phyloP scores from a whole-genome alignment of 2,329 filamentous ascomycete genomes.

The Aspergillus fijiensis region DNA sequence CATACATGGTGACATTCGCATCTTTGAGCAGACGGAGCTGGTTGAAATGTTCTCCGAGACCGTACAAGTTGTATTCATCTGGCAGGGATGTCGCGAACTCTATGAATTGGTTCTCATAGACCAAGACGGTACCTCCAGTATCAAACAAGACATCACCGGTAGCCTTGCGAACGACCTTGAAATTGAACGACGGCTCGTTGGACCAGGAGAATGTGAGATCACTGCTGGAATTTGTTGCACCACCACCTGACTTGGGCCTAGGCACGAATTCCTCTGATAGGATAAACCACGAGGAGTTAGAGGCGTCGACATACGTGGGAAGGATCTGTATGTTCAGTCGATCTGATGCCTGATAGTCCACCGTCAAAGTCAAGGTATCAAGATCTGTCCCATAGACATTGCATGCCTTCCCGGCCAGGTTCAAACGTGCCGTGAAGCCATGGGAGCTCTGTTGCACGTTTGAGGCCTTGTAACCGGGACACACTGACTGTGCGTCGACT shows the following conservation, averaged over 20 bases:
- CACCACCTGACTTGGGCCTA: slow-evolving; percentile 51
- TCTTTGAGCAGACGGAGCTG: slow-evolving; percentile 71
- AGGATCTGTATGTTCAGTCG: slow-evolving; percentile 69
- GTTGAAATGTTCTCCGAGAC: slow-evolving; percentile 71
- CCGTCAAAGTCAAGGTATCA: slow-evolving; percentile 62
- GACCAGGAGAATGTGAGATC: slow-evolving; percentile 56
- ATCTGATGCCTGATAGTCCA: slow-evolving; percentile 66
- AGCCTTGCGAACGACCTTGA: slow-evolving; percentile 56
- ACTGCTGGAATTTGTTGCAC: slow-evolving; percentile 37
- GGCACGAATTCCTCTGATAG: slow-evolving; percentile 64
- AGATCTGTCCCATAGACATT: slow-evolving; percentile 78
- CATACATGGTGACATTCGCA: slow-evolving; percentile 66
- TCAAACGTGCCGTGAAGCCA: slow-evolving; percentile 55
- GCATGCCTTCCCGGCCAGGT: slow-evolving; percentile 57
- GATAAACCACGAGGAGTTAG: slow-evolving; percentile 66
- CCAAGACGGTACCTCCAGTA: slow-evolving; percentile 62
- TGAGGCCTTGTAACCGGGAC: slow-evolving; percentile 59
- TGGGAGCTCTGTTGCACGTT: slow-evolving; percentile 46
- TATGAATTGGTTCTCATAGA: slow-evolving; percentile 76
- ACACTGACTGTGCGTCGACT: slow-evolving; percentile 62
- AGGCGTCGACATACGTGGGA: slow-evolving; percentile 60
- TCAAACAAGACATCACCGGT: slow-evolving; percentile 68
- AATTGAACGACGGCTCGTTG: slow-evolving; percentile 59
- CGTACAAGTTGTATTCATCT: slow-evolving; percentile 72
- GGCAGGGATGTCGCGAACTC: slow-evolving; percentile 68